Evolutionary conservation across 257 asterid species (phyloP).

Genomic region (Solanum peruvianum): DNA sequence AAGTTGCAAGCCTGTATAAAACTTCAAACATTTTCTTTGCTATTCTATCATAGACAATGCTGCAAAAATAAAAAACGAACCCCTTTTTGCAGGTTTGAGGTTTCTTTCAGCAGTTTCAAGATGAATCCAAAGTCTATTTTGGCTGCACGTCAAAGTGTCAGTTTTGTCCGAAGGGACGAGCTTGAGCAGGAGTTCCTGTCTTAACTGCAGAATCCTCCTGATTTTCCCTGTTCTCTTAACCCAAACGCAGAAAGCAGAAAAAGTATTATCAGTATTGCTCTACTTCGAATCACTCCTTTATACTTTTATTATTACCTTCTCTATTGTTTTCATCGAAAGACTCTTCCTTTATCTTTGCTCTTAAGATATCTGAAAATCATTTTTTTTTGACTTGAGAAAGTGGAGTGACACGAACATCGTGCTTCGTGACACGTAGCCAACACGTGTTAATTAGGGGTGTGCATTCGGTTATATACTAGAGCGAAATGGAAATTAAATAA

Average conservation of each 20-base stretch:
- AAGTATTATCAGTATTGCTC: not conserved
- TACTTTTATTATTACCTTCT: not conserved
- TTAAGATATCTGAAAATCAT: not conserved
- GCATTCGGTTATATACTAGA: too few relatives aligned
- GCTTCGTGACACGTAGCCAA: not conserved
- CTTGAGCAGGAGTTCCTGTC: not conserved
- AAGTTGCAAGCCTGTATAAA: too few relatives aligned
- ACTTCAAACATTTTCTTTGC: too few relatives aligned
- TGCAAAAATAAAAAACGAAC: too few relatives aligned
- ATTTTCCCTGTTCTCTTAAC: not conserved
- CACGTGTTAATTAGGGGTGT: not conserved
- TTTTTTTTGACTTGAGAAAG: not conserved
- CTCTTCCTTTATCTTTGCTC: not conserved
- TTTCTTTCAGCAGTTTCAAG: too few relatives aligned
- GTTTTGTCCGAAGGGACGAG: too few relatives aligned
- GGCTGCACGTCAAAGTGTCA: too few relatives aligned
- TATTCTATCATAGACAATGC: too few relatives aligned
- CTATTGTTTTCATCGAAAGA: not conserved
- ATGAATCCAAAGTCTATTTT: too few relatives aligned
- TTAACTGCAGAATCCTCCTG: conserved; percentile 24
- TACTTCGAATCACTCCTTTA: not conserved
- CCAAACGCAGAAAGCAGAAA: not conserved
- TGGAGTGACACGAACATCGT: not conserved
- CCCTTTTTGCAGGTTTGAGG: too few relatives aligned
- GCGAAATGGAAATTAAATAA: too few relatives aligned